These are phyloP conservation scores for Aspergillus pseudonomiae DNA, from an alignment of 2,329 filamentous ascomycete species.

Conservation along the genomic window DNA sequence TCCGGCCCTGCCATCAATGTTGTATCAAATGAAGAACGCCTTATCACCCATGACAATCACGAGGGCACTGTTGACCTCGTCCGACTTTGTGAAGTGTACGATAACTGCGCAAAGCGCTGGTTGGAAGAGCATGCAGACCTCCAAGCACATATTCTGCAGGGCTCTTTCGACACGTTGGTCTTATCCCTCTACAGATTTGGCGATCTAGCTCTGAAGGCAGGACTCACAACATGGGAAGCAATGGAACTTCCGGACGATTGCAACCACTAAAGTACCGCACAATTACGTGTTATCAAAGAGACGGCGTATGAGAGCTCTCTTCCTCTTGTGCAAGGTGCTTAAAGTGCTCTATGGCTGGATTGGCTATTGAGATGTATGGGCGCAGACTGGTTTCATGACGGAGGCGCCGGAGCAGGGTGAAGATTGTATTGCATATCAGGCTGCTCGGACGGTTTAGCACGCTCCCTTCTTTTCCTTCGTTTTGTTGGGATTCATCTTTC, in stretches of 20 bases:
- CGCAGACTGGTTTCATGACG: neutral
- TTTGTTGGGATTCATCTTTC: neutral
- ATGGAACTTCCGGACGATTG: neutral
- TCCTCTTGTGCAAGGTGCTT: neutral
- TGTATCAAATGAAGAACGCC: neutral
- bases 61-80: neutral
- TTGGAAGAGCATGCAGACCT: neutral
- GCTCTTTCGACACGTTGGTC: neutral
- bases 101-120: neutral
- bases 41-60: neutral
- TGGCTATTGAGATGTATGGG: neutral
- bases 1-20: neutral
- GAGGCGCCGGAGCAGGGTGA: too few relatives aligned
- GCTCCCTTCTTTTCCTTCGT: neutral
- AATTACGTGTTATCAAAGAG: neutral
- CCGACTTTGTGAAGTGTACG: neutral
- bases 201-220: neutral
- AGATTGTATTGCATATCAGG: neutral
- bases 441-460: neutral
- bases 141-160: neutral
- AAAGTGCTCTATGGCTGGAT: neutral
- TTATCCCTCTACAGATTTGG: neutral
- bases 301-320: neutral
- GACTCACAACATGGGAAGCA: neutral
- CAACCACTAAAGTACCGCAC: neutral